Evolutionary conservation across 2,329 filamentous ascomycete genomes (phyloP), one percentile per base, ranked within the genome.

Genomic region (Arthrobotrys sphaeroides): DNA sequence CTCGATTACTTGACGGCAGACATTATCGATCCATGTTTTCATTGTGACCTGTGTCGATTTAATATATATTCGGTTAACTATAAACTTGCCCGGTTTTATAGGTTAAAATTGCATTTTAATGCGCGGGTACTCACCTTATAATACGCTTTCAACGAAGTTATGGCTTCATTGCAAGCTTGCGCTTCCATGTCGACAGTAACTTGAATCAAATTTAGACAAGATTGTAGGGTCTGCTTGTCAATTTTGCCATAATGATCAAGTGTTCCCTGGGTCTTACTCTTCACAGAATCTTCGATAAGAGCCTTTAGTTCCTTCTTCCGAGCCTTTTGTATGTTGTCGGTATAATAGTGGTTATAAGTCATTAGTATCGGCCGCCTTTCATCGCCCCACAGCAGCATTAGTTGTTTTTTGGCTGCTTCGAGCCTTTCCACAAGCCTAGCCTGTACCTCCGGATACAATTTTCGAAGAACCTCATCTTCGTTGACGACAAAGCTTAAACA

Each of bases 301-400:
- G 36, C 5, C n/a, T 40, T 22, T 20, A 43, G 18, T 6, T 57
- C 57, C 1, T 78, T 60, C 16, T 77, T 59, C 5, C 79, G 78
- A 1, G 59, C 68, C 18, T 80, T 80, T 0, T 67, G 43, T 7
- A 83, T 72, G 0, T 77, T 82, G 5, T 82, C 79, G 0, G 81
- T 81, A 51, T 82, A 83, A 42, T 81, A 81, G 31, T 82, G 81
- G 38, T 83, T 82, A 51, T 83, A 83, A 10, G 82, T 83, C 3
- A 82, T 81, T 0, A 81, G 82, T 51, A 79, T n/a, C n/a, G n/a
- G 80, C 0, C 62, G 65, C 22, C 70, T 77, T 4, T 79, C 40
- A 64, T 84, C 82, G 6, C 79, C 66, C 26, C 81, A 67, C 1
- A 83, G 36, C n/a, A 66, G 60, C 0, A 70, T 59, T 2, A 83